Evolutionary conservation across 768 basidiomycete genomes (phyloP).

Genomic region (Suillus brevipes): DNA sequence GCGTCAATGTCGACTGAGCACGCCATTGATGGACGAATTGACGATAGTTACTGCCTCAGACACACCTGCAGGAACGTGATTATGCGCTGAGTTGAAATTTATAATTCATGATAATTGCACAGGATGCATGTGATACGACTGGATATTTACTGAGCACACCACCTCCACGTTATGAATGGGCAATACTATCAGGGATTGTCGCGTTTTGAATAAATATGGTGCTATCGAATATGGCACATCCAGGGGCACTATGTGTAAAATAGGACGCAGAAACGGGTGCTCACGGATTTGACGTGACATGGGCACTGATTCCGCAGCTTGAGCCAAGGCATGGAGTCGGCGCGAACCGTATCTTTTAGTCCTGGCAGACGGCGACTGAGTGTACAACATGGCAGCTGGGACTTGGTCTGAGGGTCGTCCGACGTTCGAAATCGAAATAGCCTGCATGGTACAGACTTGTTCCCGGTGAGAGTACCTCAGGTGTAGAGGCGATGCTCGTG

Average conservation of each 20-base stretch:
- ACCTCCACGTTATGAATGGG: background rate
- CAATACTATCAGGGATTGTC: background rate
- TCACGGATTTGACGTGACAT: background rate
- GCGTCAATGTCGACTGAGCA: slow-evolving; percentile 16
- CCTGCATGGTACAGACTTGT: background rate
- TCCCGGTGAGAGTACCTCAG: no score
- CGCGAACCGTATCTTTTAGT: background rate
- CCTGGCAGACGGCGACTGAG: background rate
- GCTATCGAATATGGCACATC: background rate
- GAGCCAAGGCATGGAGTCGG: background rate
- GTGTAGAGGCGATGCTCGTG: background rate
- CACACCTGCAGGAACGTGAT: background rate
- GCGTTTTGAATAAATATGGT: background rate
- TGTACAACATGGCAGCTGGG: no score
- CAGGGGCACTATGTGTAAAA: background rate
- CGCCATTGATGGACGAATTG: slow-evolving; percentile 14
- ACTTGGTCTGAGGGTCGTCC: background rate
- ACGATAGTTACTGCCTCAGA: slow-evolving; percentile 9
- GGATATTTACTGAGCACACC: background rate
- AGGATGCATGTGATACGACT: no score
- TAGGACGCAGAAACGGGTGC: background rate
- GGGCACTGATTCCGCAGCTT: background rate
- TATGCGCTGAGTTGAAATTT: background rate
- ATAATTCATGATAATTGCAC: no score
- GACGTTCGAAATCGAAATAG: no score